Evolutionary conservation across 2,329 filamentous ascomycete species (phyloP).

Genomic region (Colletotrichum tamarilloi): DNA sequence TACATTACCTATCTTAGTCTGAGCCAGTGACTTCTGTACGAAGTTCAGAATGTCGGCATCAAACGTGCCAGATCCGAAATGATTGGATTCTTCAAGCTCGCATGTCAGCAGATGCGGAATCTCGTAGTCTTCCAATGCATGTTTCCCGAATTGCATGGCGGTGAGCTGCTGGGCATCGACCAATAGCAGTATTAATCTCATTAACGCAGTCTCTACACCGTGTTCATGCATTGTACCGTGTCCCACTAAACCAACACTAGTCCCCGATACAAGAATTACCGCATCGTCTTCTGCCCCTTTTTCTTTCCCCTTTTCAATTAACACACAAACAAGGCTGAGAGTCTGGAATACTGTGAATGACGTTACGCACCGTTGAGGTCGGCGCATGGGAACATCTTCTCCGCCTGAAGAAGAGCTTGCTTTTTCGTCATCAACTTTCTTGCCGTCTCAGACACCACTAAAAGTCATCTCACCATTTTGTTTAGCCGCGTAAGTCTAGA

Average conservation of each 20-base stretch:
- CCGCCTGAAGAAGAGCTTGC: conserved; percentile 20
- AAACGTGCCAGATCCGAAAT: not conserved
- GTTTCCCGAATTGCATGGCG: conserved; percentile 9
- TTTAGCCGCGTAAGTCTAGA: not conserved
- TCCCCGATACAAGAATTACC: conserved; percentile 16
- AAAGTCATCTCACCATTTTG: not conserved
- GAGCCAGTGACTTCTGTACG: not conserved
- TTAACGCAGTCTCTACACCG: conserved; percentile 1
- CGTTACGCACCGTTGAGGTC: not conserved
- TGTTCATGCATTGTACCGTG: conserved; percentile 4
- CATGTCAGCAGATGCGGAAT: not conserved
- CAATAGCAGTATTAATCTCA: not conserved
- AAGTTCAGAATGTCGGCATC: not conserved
- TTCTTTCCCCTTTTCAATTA: not conserved
- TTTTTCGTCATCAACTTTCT: not conserved
- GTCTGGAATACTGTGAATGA: not conserved
- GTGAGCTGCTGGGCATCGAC: not conserved
- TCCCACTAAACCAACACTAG: conserved; percentile 3
- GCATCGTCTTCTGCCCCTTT: not conserved
- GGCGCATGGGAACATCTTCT: conserved; percentile 1
- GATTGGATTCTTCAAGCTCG: not conserved
- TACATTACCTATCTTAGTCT: no score
- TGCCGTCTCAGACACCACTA: not conserved
- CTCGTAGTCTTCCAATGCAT: not conserved
- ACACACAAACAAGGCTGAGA: not conserved